These are phyloP conservation scores for Annulohypoxylon bovei DNA, from an alignment of 495 filamentous ascomycete genomes.

Conservation along the genomic window DNA sequence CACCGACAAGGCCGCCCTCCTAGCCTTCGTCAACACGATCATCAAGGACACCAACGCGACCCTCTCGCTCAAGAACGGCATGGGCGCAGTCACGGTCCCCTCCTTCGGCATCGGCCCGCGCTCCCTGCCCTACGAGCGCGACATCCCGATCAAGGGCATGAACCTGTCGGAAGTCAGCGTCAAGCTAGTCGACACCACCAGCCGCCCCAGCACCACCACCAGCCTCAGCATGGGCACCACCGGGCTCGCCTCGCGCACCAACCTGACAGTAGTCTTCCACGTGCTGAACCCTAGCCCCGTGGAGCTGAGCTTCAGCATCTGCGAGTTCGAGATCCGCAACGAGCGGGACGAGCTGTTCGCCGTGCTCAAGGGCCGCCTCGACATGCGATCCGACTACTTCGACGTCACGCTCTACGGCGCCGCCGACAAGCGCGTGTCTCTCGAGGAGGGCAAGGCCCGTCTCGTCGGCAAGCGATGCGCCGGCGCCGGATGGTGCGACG, in stretches of 20 bases:
- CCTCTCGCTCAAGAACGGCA: conserved; percentile 39
- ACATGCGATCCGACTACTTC: conserved; percentile 30
- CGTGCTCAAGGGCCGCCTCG: conserved; percentile 41
- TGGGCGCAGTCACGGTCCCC: conserved; percentile 22
- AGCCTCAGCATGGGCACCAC: neutral
- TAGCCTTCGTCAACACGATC: conserved; percentile 34
- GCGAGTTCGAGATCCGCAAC: conserved; percentile 43
- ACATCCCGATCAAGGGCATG: conserved; percentile 42
- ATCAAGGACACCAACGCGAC: neutral
- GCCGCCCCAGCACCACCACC: neutral
- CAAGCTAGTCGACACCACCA: neutral
- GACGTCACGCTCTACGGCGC: conserved; percentile 24
- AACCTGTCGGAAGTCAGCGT: conserved; percentile 32
- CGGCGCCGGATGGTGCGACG: conserved; percentile 45
- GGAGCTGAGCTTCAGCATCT: conserved; percentile 47
- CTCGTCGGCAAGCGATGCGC: conserved; percentile 37
- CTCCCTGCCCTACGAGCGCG: conserved; percentile 42
- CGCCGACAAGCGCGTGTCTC: conserved; percentile 20
- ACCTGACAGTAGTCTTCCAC: conserved; percentile 23
- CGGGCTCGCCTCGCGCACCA: neutral
- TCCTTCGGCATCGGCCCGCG: conserved; percentile 20
- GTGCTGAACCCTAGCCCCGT: conserved; percentile 44
- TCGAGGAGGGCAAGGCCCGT: conserved; percentile 14
- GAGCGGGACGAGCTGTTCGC: conserved; percentile 34
- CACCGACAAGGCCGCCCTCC: conserved; percentile 33